These are phyloP conservation scores for Monosporozyma servazzii DNA, from an alignment of 805 yeast species.

Conservation along the genomic window DNA sequence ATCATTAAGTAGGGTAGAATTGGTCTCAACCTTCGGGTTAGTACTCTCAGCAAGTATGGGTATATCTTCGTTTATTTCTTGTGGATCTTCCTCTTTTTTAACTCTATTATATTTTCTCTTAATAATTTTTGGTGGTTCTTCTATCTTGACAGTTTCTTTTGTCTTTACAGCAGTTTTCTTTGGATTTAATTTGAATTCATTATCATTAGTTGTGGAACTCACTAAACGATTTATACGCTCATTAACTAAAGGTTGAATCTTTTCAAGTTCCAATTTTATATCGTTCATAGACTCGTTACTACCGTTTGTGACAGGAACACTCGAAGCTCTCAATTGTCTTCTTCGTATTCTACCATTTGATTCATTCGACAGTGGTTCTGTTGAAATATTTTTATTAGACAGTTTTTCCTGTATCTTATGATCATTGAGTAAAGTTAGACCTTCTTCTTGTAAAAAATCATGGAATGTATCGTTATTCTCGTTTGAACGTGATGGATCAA, in stretches of 20 bases:
- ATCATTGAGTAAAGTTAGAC: slow-evolving; percentile 6
- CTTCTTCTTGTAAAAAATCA: slow-evolving; percentile 25
- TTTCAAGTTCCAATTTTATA: background rate
- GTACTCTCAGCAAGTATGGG: background rate
- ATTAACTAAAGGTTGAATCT: slow-evolving; percentile 3
- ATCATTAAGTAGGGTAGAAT: background rate
- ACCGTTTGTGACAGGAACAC: background rate
- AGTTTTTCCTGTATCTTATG: slow-evolving; percentile 8
- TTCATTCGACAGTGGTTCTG: slow-evolving; percentile 2
- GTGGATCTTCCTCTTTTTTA: background rate
- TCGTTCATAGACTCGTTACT: background rate
- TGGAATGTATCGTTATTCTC: slow-evolving; percentile 30
- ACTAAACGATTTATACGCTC: background rate
- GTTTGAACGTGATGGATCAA: slow-evolving; percentile 41
- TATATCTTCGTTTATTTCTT: background rate
- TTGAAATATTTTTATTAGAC: background rate
- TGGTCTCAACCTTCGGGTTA: background rate
- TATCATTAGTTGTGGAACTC: background rate
- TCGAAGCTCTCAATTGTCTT: slow-evolving; percentile 7
- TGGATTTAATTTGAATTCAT: background rate
- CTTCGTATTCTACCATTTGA: slow-evolving; percentile 20
- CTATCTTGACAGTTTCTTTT: background rate
- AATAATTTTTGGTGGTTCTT: background rate
- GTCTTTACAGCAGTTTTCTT: background rate
- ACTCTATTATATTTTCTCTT: slow-evolving; percentile 1